These are phyloP conservation scores for Calonectria pseudoturangicola DNA, from an alignment of 2,329 filamentous ascomycete species.

Conservation along the genomic window DNA sequence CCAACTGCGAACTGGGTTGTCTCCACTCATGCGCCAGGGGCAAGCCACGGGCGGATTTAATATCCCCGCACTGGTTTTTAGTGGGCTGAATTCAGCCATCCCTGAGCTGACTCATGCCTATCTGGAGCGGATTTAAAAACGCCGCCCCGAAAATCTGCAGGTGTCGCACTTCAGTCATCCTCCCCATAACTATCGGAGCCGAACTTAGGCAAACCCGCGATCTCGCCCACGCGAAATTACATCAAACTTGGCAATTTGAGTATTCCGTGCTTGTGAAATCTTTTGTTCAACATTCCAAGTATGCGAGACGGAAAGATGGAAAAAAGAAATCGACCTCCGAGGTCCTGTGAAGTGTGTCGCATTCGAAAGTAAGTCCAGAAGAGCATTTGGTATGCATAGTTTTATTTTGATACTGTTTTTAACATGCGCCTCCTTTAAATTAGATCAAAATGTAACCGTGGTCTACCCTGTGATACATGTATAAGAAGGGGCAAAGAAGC, in stretches of 20 bases:
- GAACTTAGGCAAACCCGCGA: background rate
- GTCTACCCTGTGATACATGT: slow-evolving; percentile 58
- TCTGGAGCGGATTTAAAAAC: slow-evolving; percentile 43
- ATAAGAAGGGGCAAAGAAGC: slow-evolving; percentile 49
- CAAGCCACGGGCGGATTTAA: slow-evolving; percentile 8
- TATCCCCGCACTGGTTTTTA: background rate
- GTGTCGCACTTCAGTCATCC: background rate
- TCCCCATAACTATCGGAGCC: background rate
- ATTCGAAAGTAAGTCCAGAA: slow-evolving; percentile 55
- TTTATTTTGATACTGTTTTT: background rate
- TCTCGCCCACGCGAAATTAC: background rate
- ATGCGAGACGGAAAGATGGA: slow-evolving; percentile 52
- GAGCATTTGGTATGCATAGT: background rate
- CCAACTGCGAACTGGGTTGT: background rate
- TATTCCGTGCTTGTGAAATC: background rate
- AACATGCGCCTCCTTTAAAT: background rate
- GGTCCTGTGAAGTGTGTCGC: slow-evolving; percentile 60
- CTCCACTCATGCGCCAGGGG: slow-evolving; percentile 4
- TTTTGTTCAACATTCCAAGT: background rate
- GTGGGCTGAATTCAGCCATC: background rate
- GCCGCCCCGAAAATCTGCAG: background rate
- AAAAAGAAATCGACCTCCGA: slow-evolving; percentile 59
- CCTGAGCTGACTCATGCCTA: background rate
- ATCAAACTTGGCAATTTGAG: background rate
- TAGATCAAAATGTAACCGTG: slow-evolving; percentile 59